Base-by-base conservation (phyloP, 1,284 basidiomycete genomes). In the Moesziomyces parantarcticus region DNA sequence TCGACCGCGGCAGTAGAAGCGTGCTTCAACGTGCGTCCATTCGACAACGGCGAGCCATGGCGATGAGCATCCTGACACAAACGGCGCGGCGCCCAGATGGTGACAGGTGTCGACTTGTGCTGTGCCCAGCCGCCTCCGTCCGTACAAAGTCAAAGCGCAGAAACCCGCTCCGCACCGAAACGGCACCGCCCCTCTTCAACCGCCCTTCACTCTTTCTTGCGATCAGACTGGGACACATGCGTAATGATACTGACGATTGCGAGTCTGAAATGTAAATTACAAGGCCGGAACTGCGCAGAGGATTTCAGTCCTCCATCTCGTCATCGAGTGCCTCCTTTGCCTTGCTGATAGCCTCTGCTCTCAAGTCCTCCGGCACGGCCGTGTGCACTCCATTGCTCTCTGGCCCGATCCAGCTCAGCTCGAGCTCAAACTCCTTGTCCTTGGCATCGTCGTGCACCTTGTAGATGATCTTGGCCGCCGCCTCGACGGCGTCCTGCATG, bases 371-470 rank as follows among this genome's bases (percentile, higher is more conserved):
- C 32, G 96, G 96, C 55, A 99, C 93, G 14, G 89, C 88, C 32
- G 89, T 86, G 84, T 98, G 94, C 54, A 90, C 85, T 48, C 89
- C 90, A 26, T 91, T 90, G 22, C 92, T 92, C 85, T 97, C 93
- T 26, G 90, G 88, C 29, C 94, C 90, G 64, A 98, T 90, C 97
- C 97, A 99, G 40, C 94, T 93, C 88, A 99, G 89, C 85, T 99
- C 97, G 23, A 99, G 88, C 84, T 99, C 97, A 78, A 99, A 99
- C 55, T 94, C 92, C 84, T 97, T 97, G 86, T 99, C 96, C 85
- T 98, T 97, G 60, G 92, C 86, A 72, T 99, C 97, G 74, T 99
- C 96, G 83, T 99, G 97, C 16, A 97, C 94, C 58, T 95, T 89
- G 86, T 98, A 94, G 83, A 99, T 96, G 84, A 83, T 82, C 54